phyloP scores from a whole-genome alignment of 2,329 filamentous ascomycete genomes.

The Cercospora sojina region DNA sequence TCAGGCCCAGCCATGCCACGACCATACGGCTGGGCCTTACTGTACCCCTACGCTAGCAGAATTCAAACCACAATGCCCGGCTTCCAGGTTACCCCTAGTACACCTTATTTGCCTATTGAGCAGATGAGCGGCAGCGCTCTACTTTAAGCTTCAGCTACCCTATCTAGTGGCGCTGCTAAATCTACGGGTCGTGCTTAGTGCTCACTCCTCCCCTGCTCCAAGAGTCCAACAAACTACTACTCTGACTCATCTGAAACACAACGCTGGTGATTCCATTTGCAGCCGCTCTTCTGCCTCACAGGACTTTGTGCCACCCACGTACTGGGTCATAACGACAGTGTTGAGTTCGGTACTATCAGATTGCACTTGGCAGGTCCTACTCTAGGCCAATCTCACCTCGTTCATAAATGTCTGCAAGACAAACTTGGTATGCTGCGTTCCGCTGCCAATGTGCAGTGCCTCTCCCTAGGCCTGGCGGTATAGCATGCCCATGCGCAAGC shows the following conservation, averaged over 20 bases:
- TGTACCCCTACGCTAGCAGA: not conserved
- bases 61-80: not conserved
- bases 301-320: too few relatives aligned
- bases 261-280: not conserved
- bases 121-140: not conserved
- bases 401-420: too few relatives aligned
- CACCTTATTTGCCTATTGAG: not conserved
- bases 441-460: not conserved
- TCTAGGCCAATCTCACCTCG: too few relatives aligned
- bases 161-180: not conserved
- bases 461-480: too few relatives aligned
- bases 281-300: not conserved
- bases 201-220: not conserved
- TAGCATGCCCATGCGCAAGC: not conserved
- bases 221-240: too few relatives aligned
- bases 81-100: not conserved
- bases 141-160: not conserved
- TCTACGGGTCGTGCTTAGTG: not conserved
- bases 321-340: too few relatives aligned
- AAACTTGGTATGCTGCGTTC: too few relatives aligned
- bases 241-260: not conserved
- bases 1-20: not conserved
- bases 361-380: too few relatives aligned
- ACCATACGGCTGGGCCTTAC: not conserved
- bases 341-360: too few relatives aligned